These are phyloP conservation scores for Tulasnella sp. DNA, from an alignment of 768 basidiomycete species.

Conservation along the genomic window DNA sequence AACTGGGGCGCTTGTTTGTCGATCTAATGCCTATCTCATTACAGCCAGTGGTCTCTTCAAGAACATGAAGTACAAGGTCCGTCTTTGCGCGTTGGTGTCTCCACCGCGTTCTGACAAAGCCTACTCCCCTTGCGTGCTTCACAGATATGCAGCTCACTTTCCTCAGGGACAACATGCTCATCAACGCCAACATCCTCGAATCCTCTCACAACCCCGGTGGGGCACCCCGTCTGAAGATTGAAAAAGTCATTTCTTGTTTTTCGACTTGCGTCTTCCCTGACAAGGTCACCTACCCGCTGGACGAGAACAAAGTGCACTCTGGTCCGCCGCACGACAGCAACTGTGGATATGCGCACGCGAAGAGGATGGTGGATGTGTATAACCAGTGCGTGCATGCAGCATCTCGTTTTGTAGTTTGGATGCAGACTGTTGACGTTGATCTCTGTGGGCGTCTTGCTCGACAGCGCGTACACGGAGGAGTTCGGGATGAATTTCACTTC, in stretches of 20 bases:
- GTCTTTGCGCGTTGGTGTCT: too few species aligned
- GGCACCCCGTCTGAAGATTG: constrained; percentile 47
- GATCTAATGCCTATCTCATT: too few species aligned
- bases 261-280: constrained; percentile 99
- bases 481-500: constrained; percentile 94
- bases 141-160: constrained; percentile 67
- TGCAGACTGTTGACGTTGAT: background rate
- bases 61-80: constrained; percentile 92
- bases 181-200: constrained; percentile 93
- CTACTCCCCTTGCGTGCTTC: background rate
- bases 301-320: constrained; percentile 88
- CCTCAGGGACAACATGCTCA: constrained; percentile 92
- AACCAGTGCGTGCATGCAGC: constrained; percentile 68
- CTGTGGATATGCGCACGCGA: constrained; percentile 96
- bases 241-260: constrained; percentile 91
- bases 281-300: constrained; percentile 89
- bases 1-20: too few species aligned
- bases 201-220: constrained; percentile 43
- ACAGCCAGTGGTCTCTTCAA: constrained; percentile 91
- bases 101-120: too few species aligned
- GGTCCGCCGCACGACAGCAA: constrained; percentile 94
- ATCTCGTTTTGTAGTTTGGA: background rate
- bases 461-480: constrained; percentile 92
- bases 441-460: background rate
- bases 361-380: constrained; percentile 92